Conservation (phyloP, 2,329 filamentous ascomycete genomes). For the Fusarium sp. region DNA sequence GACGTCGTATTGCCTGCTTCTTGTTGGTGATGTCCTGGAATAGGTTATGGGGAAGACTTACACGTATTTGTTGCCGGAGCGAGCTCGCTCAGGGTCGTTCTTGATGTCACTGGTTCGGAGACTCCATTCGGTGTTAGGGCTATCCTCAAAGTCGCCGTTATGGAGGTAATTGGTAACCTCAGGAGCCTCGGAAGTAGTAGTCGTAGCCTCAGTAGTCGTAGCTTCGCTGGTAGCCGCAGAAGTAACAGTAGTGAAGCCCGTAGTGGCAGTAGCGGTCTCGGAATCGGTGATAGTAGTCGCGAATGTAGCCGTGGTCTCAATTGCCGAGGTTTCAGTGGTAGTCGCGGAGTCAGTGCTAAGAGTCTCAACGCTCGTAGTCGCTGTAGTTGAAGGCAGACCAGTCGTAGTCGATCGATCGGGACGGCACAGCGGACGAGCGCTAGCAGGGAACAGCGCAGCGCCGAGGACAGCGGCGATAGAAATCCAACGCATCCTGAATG, state of each 20-base stretch:
- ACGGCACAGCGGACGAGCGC: constrained; percentile 11
- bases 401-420: not conserved
- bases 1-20: not conserved
- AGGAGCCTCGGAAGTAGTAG: fast-evolving
- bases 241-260: not conserved
- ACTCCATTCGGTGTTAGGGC: not conserved
- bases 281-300: not conserved
- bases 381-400: not conserved
- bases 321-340: not conserved
- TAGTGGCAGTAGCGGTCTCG: not conserved
- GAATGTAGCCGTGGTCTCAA: not conserved
- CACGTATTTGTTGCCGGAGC: not conserved
- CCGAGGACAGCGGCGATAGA: constrained; percentile 23
- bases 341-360: not conserved
- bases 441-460: constrained; percentile 13
- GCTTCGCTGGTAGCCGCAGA: not conserved
- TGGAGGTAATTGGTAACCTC: not conserved
- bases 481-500: constrained; percentile 30
- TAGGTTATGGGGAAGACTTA: fast-evolving
- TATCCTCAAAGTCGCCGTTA: constrained; percentile 1
- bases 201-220: not conserved
- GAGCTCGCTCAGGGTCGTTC: fast-evolving
- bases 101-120: not conserved
- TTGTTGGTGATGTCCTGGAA: fast-evolving
- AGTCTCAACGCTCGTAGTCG: not conserved